Percentiles rank a stretch among this genome's conserved stretches.
Conservation (phyloP, 768 basidiomycete species). For the Pleurotus tuber-regium region DNA sequence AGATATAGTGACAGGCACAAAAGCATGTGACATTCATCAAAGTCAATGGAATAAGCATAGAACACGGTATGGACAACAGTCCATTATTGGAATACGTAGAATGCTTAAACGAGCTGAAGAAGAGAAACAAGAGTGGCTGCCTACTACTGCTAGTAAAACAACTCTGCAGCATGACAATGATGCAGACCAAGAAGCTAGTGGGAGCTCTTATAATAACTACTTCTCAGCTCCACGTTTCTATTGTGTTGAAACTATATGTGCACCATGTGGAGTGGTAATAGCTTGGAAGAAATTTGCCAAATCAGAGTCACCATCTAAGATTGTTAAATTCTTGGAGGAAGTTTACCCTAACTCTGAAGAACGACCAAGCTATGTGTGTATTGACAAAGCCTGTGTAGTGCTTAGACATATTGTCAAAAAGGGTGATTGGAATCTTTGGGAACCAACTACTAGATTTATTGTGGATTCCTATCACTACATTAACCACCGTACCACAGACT, state of each 20-base stretch:
- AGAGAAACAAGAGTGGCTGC: constrained; percentile 4
- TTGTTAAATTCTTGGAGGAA: constrained; percentile 17
- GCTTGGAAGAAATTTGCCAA: constrained; percentile 27
- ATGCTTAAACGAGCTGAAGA: constrained; percentile 1
- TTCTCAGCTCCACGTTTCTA: constrained; percentile 16
- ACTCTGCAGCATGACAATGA: not conserved
- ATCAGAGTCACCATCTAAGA: constrained; percentile 23
- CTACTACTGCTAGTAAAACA: constrained; percentile 12
- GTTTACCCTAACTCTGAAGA: constrained; percentile 18
- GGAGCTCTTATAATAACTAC: constrained; percentile 25
- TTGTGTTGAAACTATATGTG: constrained; percentile 12
- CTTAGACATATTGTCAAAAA: constrained; percentile 11
- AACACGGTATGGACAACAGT: not conserved
- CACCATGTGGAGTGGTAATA: constrained; percentile 23
- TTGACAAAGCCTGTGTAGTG: constrained; percentile 24
- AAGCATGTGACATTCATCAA: constrained; percentile 9
- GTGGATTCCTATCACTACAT: constrained; percentile 23
- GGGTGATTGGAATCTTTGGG: constrained; percentile 12
- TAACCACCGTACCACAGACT: constrained; percentile 24
- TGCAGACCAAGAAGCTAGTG: constrained; percentile 13
- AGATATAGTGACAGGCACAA: not conserved
- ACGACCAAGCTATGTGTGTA: constrained; percentile 21
- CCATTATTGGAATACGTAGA: not conserved
- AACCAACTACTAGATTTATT: constrained; percentile 18
- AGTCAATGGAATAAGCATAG: not conserved